Percentiles rank a stretch among this genome's conserved stretches.
phyloP scores from a whole-genome alignment of 1,284 basidiomycete species.

The Apiotrichum veenhuisii region DNA sequence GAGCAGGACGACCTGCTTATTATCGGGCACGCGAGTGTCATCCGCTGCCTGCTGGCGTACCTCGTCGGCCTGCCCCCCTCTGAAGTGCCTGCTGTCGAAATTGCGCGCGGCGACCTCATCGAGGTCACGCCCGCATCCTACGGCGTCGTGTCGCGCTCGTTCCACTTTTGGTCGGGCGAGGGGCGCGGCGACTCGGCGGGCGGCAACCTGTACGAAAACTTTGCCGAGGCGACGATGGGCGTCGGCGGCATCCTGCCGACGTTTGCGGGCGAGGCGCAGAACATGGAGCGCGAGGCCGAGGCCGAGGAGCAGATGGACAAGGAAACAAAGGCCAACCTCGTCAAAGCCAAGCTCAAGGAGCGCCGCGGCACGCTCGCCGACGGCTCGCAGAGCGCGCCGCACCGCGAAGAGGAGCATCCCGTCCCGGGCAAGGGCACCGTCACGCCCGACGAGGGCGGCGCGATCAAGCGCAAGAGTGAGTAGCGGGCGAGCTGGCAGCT shows the following conservation, averaged over 20 bases:
- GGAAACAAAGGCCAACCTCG: slow-evolving; percentile 27
- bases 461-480: slow-evolving; percentile 5
- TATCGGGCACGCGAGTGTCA: slow-evolving; percentile 89
- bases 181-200: slow-evolving; percentile 44
- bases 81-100: slow-evolving; percentile 94
- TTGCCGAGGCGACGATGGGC: slow-evolving; percentile 46
- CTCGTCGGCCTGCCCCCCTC: slow-evolving; percentile 91
- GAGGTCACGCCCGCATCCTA: slow-evolving; percentile 87
- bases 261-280: slow-evolving; percentile 39
- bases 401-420: neutral
- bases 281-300: slow-evolving; percentile 45
- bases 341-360: slow-evolving; percentile 19
- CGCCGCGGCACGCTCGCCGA: slow-evolving; percentile 21
- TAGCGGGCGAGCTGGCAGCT: neutral
- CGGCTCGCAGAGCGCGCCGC: slow-evolving; percentile 28
- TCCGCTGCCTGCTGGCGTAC: slow-evolving; percentile 87
- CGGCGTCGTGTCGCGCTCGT: slow-evolving; percentile 79
- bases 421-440: slow-evolving; percentile 12
- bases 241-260: slow-evolving; percentile 35
- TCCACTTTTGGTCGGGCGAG: slow-evolving; percentile 74
- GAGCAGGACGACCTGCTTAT: slow-evolving; percentile 72
- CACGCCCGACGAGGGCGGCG: slow-evolving; percentile 13
- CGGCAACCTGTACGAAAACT: slow-evolving; percentile 51
- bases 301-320: slow-evolving; percentile 45
- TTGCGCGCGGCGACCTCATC: slow-evolving; percentile 81